Evolutionary conservation across 305 asterid species (phyloP), one percentile per base, ranked within the genome.

Genomic region (Fraxinus sp.): DNA sequence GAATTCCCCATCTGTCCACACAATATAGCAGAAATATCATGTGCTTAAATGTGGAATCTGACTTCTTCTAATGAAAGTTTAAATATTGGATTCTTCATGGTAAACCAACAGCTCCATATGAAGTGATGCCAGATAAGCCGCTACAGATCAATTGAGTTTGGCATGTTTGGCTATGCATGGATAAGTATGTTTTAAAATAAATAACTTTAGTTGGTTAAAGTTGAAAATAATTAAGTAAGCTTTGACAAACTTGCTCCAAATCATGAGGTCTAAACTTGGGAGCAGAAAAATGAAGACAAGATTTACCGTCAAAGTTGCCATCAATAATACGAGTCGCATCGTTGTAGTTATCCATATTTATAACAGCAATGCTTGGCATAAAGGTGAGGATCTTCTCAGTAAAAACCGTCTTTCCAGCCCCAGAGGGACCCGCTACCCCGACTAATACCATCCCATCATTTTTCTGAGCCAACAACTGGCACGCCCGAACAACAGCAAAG

Each of bases 341-440:
- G 74, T 96, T 96, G 89, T 96, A 96, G 88, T 94, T 91, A 87
- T 96, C 98, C 98, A 96, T 96, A 88, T 90, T 93, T 46, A 96
- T 94, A 79, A 96, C 85, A 86, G 93, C 96, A 87, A 93, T 88
- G 87, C 95, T 93, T 43, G 98, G 98, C 97, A 96, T 89, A 87
- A 96, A 93, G 86, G 87, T 91, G 78, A 90, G 87, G 82, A 96
- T 88, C 91, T 96, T 96, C 84, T 96, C 99, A 0, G 99, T 93
- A 71, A 96, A 93, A 57, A 96, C 91, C 0, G 99, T 92, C 89
- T 96, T 96, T 77, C 98, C 98, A 59, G 99, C 99, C 35, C 99
- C 99, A 79, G 98, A 96, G 55, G 99, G 99, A 28, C 99, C 98
- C 11, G 99, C 98, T 62, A 94, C 95, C 64, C 99, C 99, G 49